Percentiles rank a stretch among this genome's conserved stretches.
These are phyloP conservation scores for Talaromyces atroroseus DNA, from an alignment of 2,329 filamentous ascomycete genomes.

Conservation along the genomic window DNA sequence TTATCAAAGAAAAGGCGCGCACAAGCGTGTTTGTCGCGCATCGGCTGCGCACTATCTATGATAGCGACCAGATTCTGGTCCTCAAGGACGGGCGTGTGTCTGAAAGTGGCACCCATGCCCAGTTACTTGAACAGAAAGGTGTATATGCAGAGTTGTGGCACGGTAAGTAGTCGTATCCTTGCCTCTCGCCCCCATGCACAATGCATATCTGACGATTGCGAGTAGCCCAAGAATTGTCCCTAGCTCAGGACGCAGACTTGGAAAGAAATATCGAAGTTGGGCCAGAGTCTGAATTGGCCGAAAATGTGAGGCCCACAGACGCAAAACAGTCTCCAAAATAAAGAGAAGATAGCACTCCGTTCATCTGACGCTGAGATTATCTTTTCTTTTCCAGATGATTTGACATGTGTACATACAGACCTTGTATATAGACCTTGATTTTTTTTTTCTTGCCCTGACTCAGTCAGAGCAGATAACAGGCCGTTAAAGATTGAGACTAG, in stretches of 20 bases:
- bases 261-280: constrained; percentile 39
- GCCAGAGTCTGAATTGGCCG: constrained; percentile 18
- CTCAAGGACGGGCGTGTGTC: constrained; percentile 77
- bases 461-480: background rate
- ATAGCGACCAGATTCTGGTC: constrained; percentile 89
- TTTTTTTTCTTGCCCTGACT: no score
- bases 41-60: constrained; percentile 84
- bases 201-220: background rate
- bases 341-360: background rate
- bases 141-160: constrained; percentile 90
- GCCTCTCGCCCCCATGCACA: background rate
- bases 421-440: background rate
- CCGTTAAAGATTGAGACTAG: background rate
- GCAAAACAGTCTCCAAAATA: constrained; percentile 3
- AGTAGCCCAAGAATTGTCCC: constrained; percentile 58
- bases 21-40: constrained; percentile 96
- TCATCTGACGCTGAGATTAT: background rate
- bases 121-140: constrained; percentile 66
- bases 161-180: constrained; percentile 49
- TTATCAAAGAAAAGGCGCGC: constrained; percentile 77
- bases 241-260: constrained; percentile 32
- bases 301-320: constrained; percentile 2
- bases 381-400: background rate
- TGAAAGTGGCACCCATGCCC: constrained; percentile 80
- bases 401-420: background rate